Percentiles rank a stretch among this genome's conserved stretches.
Evolutionary conservation across 2,329 filamentous ascomycete species (phyloP).

Genomic region (Gnomoniopsis sp.): DNA sequence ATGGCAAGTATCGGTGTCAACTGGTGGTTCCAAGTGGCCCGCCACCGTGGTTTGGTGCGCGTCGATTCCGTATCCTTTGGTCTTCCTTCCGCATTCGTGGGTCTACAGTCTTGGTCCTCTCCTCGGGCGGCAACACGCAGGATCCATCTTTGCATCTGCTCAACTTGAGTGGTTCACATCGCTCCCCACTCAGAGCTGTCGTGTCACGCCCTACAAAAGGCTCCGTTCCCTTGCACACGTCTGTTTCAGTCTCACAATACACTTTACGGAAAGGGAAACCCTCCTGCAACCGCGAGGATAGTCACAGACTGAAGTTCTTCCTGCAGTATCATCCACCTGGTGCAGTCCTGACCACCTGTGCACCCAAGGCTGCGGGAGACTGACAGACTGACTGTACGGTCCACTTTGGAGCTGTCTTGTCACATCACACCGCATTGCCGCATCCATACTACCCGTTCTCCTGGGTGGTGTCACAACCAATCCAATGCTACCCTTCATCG

Average conservation of each 20-base stretch:
- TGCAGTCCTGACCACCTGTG: not conserved
- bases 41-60: not conserved
- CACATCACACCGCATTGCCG: not conserved
- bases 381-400: not conserved
- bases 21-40: not conserved
- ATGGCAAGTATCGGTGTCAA: slow-evolving; percentile 10
- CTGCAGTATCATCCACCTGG: slow-evolving; percentile 2
- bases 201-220: slow-evolving; percentile 4
- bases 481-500: slow-evolving; percentile 47
- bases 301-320: not conserved
- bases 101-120: slow-evolving; percentile 6
- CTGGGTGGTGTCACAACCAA: slow-evolving; percentile 18
- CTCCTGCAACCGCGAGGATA: not conserved
- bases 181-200: not conserved
- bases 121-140: slow-evolving; percentile 12
- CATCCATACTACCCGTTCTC: not conserved
- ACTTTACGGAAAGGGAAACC: too few relatives aligned
- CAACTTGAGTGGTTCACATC: slow-evolving; percentile 1
- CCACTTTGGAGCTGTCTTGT: not conserved
- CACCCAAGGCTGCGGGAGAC: not conserved
- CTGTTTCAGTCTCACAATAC: not conserved
- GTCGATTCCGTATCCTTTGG: not conserved
- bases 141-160: not conserved
- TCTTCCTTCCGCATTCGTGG: slow-evolving; percentile 9
- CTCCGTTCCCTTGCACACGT: not conserved